These are phyloP conservation scores for Tolypocladium capitatum DNA, from an alignment of 2,329 filamentous ascomycete species.

Conservation along the genomic window DNA sequence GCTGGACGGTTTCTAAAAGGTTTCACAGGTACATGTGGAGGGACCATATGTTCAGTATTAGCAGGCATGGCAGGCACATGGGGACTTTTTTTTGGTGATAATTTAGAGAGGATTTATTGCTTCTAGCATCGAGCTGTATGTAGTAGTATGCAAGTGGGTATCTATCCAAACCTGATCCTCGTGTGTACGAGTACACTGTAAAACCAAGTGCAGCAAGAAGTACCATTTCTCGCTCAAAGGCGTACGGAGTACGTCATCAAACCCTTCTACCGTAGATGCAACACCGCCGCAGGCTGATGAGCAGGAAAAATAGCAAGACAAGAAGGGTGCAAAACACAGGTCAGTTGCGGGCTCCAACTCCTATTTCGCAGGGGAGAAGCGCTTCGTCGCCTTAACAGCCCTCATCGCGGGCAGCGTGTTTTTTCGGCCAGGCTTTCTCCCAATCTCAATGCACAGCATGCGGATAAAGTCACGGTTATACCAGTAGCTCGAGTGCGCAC, in stretches of 20 bases:
- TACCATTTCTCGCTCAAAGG: background rate
- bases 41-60: background rate
- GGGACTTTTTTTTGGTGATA: background rate
- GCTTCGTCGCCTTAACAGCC: slow-evolving; percentile 39
- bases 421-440: slow-evolving; percentile 55
- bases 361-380: slow-evolving; percentile 10
- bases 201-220: background rate
- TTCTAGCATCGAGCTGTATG: background rate
- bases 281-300: background rate
- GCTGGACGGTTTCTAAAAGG: slow-evolving; percentile 21
- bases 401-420: slow-evolving; percentile 44
- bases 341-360: background rate
- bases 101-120: too few species aligned
- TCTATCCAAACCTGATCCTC: background rate
- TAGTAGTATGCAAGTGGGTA: background rate
- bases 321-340: background rate
- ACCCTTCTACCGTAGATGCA: background rate
- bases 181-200: background rate
- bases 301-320: background rate
- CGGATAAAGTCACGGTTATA: slow-evolving; percentile 74
- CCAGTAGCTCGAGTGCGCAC: slow-evolving; percentile 94
- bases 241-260: background rate
- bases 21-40: background rate
- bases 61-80: background rate
- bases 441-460: slow-evolving; percentile 79